phyloP scores from a whole-genome alignment of 805 yeast species.

The Priceomyces carsonii region DNA sequence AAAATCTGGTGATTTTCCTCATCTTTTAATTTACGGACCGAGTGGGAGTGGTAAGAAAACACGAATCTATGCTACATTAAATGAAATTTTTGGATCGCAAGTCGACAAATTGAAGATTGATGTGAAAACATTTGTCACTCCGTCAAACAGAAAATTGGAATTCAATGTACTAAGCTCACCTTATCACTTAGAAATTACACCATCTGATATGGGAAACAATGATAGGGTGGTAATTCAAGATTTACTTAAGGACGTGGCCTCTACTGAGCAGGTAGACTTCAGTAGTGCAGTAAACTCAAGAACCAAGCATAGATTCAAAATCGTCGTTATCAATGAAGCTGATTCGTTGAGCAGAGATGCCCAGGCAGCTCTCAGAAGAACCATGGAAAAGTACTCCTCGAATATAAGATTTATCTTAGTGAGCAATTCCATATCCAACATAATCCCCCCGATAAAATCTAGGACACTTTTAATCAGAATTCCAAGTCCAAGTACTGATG shows the following conservation, averaged over 20 bases:
- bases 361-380: conserved; percentile 91
- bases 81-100: conserved; percentile 79
- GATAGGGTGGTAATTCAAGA: conserved; percentile 96
- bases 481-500: conserved; percentile 71
- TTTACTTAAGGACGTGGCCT: conserved; percentile 89
- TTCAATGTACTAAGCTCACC: conserved; percentile 92
- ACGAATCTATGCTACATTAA: conserved; percentile 75
- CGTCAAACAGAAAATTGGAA: conserved; percentile 76
- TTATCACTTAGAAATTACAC: conserved; percentile 91
- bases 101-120: conserved; percentile 84
- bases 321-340: conserved; percentile 88
- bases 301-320: conserved; percentile 59
- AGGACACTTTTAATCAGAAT: conserved; percentile 87
- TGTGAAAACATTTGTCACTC: conserved; percentile 77
- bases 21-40: conserved; percentile 89
- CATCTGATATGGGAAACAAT: conserved; percentile 94
- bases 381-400: conserved; percentile 92
- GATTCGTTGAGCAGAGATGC: conserved; percentile 90
- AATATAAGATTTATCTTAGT: conserved; percentile 82
- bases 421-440: conserved; percentile 87
- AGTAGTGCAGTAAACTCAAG: conserved; percentile 45
- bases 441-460: conserved; percentile 91
- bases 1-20: conserved; percentile 86
- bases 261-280: conserved; percentile 92
- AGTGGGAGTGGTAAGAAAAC: conserved; percentile 98